These are phyloP conservation scores for Fomitopsis palustris DNA, from an alignment of 1,284 basidiomycete species.

Conservation along the genomic window DNA sequence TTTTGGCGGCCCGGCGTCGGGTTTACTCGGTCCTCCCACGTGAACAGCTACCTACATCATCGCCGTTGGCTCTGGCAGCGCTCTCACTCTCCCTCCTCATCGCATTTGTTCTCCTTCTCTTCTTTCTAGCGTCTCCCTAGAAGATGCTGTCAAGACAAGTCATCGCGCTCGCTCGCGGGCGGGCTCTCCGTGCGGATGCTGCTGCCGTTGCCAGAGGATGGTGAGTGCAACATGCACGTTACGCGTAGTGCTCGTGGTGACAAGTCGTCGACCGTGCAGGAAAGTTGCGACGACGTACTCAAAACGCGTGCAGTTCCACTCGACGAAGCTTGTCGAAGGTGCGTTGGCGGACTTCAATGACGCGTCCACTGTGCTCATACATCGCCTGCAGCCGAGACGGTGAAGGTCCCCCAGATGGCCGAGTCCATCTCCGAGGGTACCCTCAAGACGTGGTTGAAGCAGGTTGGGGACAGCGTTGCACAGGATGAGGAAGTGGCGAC, in stretches of 20 bases:
- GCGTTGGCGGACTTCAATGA: conserved; percentile 17
- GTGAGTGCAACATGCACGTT: conserved; percentile 30
- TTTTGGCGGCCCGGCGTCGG: conserved; percentile 1
- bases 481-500: conserved; percentile 96
- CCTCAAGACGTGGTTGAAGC: conserved; percentile 92
- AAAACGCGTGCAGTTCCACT: conserved; percentile 62
- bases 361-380: conserved; percentile 12
- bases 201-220: conserved; percentile 45
- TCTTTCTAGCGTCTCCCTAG: conserved; percentile 32
- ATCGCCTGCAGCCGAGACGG: conserved; percentile 62
- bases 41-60: conserved; percentile 2
- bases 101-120: conserved; percentile 13
- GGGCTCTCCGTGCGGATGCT: conserved; percentile 41
- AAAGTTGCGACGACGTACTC: conserved; percentile 42
- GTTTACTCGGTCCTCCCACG: conserved; percentile 6
- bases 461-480: conserved; percentile 89
- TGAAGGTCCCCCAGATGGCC: conserved; percentile 99
- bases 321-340: conserved; percentile 68
- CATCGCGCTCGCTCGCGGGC: conserved; percentile 61
- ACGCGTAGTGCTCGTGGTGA: conserved; percentile 2
- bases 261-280: conserved; percentile 27
- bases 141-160: conserved; percentile 72
- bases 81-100: conserved; percentile 3
- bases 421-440: conserved; percentile 99
- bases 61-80: background rate